Conservation (phyloP, 164 flowering plant species). For the Magnolia sinica region DNA sequence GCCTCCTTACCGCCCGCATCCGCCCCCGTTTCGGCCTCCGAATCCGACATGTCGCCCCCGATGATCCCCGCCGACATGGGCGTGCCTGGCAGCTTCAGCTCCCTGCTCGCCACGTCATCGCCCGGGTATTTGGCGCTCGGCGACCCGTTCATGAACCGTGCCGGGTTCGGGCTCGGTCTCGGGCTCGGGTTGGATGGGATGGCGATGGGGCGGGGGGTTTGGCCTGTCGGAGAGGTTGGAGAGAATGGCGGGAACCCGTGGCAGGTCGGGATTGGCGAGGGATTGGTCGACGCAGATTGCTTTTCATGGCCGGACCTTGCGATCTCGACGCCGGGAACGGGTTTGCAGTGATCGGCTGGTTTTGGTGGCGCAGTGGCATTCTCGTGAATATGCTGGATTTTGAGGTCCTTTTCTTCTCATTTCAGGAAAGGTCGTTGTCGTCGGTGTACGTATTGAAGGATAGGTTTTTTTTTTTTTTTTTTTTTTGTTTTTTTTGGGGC, state of each 20-base stretch:
- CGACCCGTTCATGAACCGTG: constrained; percentile 8
- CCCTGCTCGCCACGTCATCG: constrained; percentile 26
- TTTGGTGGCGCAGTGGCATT: not conserved
- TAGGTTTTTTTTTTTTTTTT: not conserved
- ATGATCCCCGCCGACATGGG: not conserved
- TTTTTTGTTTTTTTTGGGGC: not conserved
- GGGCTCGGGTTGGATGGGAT: constrained; percentile 16
- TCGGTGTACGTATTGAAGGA: constrained; percentile 2
- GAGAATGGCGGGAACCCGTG: constrained; percentile 12
- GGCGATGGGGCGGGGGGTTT: constrained; percentile 5
- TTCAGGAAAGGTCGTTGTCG: not conserved
- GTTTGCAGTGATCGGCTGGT: constrained; percentile 16
- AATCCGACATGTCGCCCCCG: not conserved
- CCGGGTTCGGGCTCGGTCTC: constrained; percentile 28
- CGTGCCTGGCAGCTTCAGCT: constrained; percentile 23
- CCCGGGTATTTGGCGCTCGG: constrained; percentile 32
- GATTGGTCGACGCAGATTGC: constrained; percentile 31
- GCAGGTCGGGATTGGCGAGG: constrained; percentile 10
- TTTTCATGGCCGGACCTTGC: constrained; percentile 53
- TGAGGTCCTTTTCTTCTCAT: not conserved
- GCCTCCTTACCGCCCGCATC: not conserved
- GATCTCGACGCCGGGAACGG: constrained; percentile 37
- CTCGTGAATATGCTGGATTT: not conserved
- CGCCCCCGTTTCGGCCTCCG: not conserved
- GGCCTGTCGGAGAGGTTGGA: constrained; percentile 18